phyloP scores from a whole-genome alignment of 805 yeast species.

The Candida cerambycidarum region DNA sequence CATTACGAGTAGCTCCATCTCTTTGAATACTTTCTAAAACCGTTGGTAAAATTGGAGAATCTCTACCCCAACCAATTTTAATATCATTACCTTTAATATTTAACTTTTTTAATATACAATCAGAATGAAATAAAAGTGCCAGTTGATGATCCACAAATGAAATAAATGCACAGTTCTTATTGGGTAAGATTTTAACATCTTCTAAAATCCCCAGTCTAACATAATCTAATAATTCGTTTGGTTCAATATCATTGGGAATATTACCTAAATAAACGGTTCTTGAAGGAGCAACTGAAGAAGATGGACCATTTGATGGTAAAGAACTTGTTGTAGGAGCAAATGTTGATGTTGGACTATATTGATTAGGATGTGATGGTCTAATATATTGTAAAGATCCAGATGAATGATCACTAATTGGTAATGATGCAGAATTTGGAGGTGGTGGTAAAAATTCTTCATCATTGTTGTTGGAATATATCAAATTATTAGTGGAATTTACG shows the following conservation, averaged over 20 bases:
- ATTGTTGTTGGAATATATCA: conserved; percentile 4
- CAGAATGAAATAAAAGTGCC: conserved; percentile 90
- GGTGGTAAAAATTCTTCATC: conserved; percentile 4
- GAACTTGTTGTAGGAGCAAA: background rate
- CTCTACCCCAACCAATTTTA: conserved; percentile 91
- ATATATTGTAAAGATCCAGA: conserved; percentile 1
- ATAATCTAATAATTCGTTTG: conserved; percentile 82
- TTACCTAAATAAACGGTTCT: conserved; percentile 91
- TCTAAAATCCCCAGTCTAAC: conserved; percentile 91
- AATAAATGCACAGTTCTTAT: conserved; percentile 85
- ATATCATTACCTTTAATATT: conserved; percentile 79
- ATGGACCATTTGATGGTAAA: background rate
- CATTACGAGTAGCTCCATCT: conserved; percentile 92
- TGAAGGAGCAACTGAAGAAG: conserved; percentile 46
- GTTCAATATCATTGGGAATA: conserved; percentile 76
- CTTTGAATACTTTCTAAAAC: conserved; percentile 75
- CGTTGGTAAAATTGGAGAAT: conserved; percentile 69
- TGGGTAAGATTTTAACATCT: conserved; percentile 72
- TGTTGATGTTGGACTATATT: background rate
- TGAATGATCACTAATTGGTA: conserved; percentile 3
- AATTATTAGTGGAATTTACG: conserved; percentile 9
- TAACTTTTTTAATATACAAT: conserved; percentile 81
- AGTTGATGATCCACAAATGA: conserved; percentile 87
- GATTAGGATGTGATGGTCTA: background rate
- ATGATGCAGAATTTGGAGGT: background rate